Conservation (phyloP, 352 stramenopile genomes). For the Phytopythium helicoides region DNA sequence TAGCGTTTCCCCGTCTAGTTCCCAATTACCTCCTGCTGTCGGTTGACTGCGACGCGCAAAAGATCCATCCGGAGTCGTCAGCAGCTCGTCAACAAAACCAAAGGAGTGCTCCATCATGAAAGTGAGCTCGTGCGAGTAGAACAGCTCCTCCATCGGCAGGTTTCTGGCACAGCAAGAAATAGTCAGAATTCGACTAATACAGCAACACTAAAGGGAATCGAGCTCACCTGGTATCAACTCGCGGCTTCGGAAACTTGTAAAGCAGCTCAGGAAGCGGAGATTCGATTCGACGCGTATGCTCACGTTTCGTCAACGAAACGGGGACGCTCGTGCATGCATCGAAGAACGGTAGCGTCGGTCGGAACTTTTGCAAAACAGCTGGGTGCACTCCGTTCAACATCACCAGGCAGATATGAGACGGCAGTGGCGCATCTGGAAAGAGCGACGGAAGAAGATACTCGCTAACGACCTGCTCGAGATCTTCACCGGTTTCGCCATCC, state of each 20-base stretch:
- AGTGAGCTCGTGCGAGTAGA: conserved; percentile 75
- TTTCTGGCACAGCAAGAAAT: no score
- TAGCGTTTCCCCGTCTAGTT: conserved; percentile 75
- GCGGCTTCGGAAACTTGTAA: conserved; percentile 66
- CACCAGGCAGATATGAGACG: conserved; percentile 73
- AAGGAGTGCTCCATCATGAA: conserved; percentile 76
- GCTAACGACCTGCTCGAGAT: conserved; percentile 18
- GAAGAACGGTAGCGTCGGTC: conserved; percentile 71
- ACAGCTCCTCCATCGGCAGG: conserved; percentile 58
- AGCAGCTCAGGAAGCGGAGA: conserved; percentile 59
- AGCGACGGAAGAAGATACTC: conserved; percentile 57
- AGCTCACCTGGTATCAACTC: conserved; percentile 59
- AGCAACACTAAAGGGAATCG: not conserved
- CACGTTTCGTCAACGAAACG: conserved; percentile 57
- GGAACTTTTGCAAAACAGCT: conserved; percentile 63
- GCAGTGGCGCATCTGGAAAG: conserved; percentile 32
- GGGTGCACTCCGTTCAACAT: conserved; percentile 69
- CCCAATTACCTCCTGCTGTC: conserved; percentile 62
- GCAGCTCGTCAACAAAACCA: conserved; percentile 76
- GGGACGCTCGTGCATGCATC: conserved; percentile 68
- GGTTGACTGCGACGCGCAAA: conserved; percentile 74
- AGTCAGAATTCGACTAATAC: no score
- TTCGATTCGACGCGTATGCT: conserved; percentile 51
- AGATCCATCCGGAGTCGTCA: conserved; percentile 46
- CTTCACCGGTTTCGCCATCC: no score